Base-by-base conservation (phyloP, 192 early-diverging fungal species). In the Rhizoclosmatium globosum region DNA sequence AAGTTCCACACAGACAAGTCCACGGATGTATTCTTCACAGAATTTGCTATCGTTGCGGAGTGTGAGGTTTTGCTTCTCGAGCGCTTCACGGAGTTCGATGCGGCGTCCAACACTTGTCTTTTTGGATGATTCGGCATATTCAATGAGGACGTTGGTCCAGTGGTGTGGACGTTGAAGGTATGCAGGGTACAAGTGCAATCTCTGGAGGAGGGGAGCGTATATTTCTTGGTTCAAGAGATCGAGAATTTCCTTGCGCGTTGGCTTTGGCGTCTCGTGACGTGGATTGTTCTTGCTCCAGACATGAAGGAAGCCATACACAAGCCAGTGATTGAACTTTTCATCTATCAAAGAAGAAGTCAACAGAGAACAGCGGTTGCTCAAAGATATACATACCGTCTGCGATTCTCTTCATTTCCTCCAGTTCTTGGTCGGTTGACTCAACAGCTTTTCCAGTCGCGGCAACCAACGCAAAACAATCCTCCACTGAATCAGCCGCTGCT, bases 11-110 rank as follows among this genome's bases (percentile, higher is more conserved):
- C 38, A 45, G 42, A 67, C 43, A 4, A 9, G 6, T 41, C 65
- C 65, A 41, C 9, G 9, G 42, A 67, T 41, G 43, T 45, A 67
- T 42, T 67, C 9, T 11, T 67, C 43, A 41, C 65, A 67, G 65
- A 67, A 67, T 17, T 19, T 38, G 43, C 42, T 45, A 21, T 67
- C 65, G 44, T 67, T 44, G 4, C 65, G 65, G 17, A 67, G 65
- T 17, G 9, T 67, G 11, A 62, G 7, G 19, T 39, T 39, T 62
- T 62, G 60, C 15, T 6, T 7, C 21, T 62, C 15, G 21, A 62
- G 38, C 15, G 60, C 60, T 7, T 62, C 38, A 21, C 60, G 60
- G 60, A 62, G 60, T 4, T 19, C 60, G 60, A 9, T 21, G 60
- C 60, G 60, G 38, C 60, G 60, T 7, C 38, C 60, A 21, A 62